Evolutionary conservation across 345 rosid species (phyloP).

Genomic region (Limnanthes douglasii): DNA sequence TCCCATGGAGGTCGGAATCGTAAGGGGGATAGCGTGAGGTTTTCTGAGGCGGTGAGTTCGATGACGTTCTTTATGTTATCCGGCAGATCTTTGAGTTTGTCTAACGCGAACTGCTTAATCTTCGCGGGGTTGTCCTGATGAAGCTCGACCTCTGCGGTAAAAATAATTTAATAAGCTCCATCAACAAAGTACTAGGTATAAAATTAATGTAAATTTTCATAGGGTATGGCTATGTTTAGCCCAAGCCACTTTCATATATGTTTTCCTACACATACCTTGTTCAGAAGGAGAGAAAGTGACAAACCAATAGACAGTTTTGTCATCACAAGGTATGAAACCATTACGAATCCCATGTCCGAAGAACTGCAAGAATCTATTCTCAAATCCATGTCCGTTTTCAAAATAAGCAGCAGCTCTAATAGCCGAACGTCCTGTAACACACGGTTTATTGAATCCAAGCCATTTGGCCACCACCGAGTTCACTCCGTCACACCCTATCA

Average conservation of each 20-base stretch:
- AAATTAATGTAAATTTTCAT: no score
- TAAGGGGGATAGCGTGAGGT: conserved; percentile 14
- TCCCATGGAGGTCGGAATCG: conserved; percentile 45
- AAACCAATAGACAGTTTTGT: conserved; percentile 27
- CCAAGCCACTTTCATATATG: no score
- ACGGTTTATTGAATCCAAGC: conserved; percentile 40
- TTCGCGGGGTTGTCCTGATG: conserved; percentile 16
- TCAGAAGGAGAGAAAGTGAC: conserved; percentile 21
- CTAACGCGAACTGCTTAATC: conserved; percentile 29
- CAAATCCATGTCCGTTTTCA: conserved; percentile 23
- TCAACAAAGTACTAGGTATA: no score
- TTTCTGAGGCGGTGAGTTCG: conserved; percentile 22
- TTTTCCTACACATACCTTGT: no score
- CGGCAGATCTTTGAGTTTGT: conserved; percentile 20
- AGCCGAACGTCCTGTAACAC: conserved; percentile 17
- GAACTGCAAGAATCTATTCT: conserved; percentile 16
- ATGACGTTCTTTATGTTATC: conserved; percentile 17
- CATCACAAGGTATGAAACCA: conserved; percentile 39
- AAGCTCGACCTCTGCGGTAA: no score
- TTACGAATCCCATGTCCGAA: conserved; percentile 34
- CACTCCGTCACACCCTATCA: conserved; percentile 67
- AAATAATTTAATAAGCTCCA: no score
- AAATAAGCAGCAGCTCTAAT: conserved; percentile 31
- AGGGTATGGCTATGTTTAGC: no score
- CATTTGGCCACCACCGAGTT: conserved; percentile 51